These are phyloP conservation scores for Clonostachys byssicola DNA, from an alignment of 2,329 filamentous ascomycete species.

Conservation along the genomic window DNA sequence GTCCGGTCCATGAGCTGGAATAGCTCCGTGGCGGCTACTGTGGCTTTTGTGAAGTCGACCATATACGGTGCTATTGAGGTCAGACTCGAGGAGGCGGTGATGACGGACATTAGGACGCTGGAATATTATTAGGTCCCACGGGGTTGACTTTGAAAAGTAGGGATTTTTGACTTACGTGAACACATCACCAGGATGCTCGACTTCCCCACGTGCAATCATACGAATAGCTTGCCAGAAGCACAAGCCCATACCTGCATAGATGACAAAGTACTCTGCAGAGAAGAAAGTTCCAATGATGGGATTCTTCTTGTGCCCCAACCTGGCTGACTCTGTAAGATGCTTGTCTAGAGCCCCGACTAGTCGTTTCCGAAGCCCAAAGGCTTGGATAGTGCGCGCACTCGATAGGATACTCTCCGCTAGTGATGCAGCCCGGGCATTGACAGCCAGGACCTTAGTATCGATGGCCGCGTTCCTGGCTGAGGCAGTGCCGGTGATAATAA, in stretches of 20 bases:
- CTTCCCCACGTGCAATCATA: constrained; percentile 64
- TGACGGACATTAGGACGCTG: constrained; percentile 83
- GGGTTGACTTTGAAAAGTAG: too few species aligned
- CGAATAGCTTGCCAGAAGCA: constrained; percentile 85
- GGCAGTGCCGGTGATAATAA: constrained; percentile 71
- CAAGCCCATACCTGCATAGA: constrained; percentile 84
- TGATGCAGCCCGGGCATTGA: constrained; percentile 73
- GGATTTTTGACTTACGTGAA: too few species aligned
- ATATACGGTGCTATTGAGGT: constrained; percentile 83
- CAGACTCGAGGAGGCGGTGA: constrained; percentile 89
- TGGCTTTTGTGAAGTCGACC: constrained; percentile 78
- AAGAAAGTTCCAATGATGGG: constrained; percentile 72
- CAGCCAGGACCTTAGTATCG: constrained; percentile 72
- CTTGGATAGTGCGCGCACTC: constrained; percentile 86
- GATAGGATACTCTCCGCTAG: constrained; percentile 93
- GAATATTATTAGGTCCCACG: constrained; percentile 42
- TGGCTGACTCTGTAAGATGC: constrained; percentile 70
- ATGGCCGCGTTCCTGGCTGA: constrained; percentile 78
- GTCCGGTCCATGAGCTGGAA: constrained; percentile 87
- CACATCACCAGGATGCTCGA: constrained; percentile 52
- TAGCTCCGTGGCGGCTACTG: constrained; percentile 86
- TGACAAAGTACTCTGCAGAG: constrained; percentile 74
- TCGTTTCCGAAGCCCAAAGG: constrained; percentile 90
- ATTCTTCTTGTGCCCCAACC: constrained; percentile 74
- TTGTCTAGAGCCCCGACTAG: constrained; percentile 81